Evolutionary conservation across 1,284 basidiomycete genomes (phyloP).

Genomic region (Apiotrichum domesticum): DNA sequence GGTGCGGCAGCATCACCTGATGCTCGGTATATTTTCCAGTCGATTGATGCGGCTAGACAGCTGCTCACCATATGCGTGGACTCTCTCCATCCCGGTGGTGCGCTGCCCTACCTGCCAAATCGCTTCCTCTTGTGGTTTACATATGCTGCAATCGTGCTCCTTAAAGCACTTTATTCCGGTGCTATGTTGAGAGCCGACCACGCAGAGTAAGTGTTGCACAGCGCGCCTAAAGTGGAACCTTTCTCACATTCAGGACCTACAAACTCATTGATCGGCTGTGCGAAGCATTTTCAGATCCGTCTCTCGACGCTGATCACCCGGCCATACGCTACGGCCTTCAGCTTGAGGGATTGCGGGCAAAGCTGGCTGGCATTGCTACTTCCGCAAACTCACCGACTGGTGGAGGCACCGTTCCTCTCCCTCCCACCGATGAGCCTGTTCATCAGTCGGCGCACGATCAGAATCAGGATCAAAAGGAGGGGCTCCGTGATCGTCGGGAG

Average conservation of each 20-base stretch:
- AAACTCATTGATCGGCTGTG: conserved; percentile 40
- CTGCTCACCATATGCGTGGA: conserved; percentile 45
- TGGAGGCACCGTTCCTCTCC: conserved; percentile 25
- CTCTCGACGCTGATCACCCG: conserved; percentile 39
- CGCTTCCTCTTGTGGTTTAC: conserved; percentile 46
- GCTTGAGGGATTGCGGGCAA: conserved; percentile 30
- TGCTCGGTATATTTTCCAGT: conserved; percentile 44
- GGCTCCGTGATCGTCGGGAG: background rate
- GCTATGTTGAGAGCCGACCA: conserved; percentile 45
- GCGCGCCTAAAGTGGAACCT: no score
- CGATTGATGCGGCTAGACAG: conserved; percentile 42
- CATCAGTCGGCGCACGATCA: no score
- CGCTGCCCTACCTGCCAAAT: conserved; percentile 42
- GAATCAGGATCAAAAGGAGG: background rate
- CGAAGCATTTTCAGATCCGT: conserved; percentile 30
- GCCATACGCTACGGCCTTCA: conserved; percentile 41
- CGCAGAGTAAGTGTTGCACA: conserved; percentile 16
- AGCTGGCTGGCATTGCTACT: conserved; percentile 31
- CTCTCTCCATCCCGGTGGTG: conserved; percentile 40
- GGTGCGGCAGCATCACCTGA: conserved; percentile 43
- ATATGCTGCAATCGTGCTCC: conserved; percentile 42
- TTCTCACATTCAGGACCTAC: conserved; percentile 5
- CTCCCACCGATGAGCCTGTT: conserved; percentile 4
- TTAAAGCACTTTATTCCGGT: conserved; percentile 47
- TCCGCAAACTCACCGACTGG: conserved; percentile 29